Conservation (phyloP, 164 flowering plant species). For the Aristolochia californica region DNA sequence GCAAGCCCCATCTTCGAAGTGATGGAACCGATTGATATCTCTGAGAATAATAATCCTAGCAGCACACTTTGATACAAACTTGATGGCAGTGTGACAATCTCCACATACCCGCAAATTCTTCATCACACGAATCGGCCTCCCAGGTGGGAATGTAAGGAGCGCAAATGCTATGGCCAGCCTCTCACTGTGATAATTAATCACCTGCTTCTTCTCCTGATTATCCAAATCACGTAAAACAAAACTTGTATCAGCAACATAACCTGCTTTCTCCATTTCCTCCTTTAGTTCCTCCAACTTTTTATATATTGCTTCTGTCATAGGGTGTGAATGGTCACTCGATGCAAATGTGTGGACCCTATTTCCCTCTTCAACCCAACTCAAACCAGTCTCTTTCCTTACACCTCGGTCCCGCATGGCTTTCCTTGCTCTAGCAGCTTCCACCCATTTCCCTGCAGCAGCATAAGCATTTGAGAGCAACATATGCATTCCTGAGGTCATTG, state of each 20-base stretch:
- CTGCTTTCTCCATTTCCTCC: slow-evolving; percentile 65
- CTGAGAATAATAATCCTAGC: slow-evolving; percentile 66
- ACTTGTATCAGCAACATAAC: slow-evolving; percentile 72
- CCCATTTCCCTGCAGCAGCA: slow-evolving; percentile 76
- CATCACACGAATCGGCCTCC: slow-evolving; percentile 75
- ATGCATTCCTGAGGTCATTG: slow-evolving; percentile 58
- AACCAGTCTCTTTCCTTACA: slow-evolving; percentile 80
- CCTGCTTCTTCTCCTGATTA: slow-evolving; percentile 52
- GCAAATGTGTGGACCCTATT: slow-evolving; percentile 68
- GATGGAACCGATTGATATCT: slow-evolving; percentile 84
- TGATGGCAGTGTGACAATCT: slow-evolving; percentile 87
- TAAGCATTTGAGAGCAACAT: slow-evolving; percentile 75
- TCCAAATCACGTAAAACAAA: slow-evolving; percentile 55
- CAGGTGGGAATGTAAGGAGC: slow-evolving; percentile 58
- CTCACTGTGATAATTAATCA: slow-evolving; percentile 79
- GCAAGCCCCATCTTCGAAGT: slow-evolving; percentile 75
- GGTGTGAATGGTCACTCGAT: slow-evolving; percentile 62
- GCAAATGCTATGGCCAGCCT: slow-evolving; percentile 87
- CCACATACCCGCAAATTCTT: slow-evolving; percentile 91
- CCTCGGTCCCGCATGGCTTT: slow-evolving; percentile 71
- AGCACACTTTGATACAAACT: slow-evolving; percentile 68
- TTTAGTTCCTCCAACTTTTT: slow-evolving; percentile 55
- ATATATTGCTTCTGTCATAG: slow-evolving; percentile 34
- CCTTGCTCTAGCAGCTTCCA: slow-evolving; percentile 80
- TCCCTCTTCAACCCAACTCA: slow-evolving; percentile 98